Evolutionary conservation across 1,284 basidiomycete species (phyloP).

Genomic region (Afroboletus lepidellus): DNA sequence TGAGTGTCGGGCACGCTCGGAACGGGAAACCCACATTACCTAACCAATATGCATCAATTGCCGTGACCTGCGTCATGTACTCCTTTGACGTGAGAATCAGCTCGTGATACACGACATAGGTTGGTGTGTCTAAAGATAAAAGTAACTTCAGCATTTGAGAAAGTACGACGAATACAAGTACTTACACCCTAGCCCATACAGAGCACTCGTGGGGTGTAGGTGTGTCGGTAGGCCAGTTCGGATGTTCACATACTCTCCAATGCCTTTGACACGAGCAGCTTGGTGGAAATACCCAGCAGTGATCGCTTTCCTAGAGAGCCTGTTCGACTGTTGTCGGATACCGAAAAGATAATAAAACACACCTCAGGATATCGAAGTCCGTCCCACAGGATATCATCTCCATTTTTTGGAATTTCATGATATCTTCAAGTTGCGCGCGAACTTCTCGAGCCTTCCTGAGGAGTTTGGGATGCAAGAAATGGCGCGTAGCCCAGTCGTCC

Average conservation of each 20-base stretch:
- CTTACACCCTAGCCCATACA: constrained; percentile 95
- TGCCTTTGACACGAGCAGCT: constrained; percentile 95
- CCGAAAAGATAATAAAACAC: constrained; percentile 15
- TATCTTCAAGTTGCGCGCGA: constrained; percentile 94
- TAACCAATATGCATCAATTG: constrained; percentile 94
- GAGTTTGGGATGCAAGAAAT: constrained; percentile 96
- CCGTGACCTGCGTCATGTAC: constrained; percentile 97
- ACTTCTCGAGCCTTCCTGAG: constrained; percentile 96
- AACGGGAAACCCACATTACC: constrained; percentile 44
- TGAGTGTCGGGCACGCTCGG: constrained; percentile 7
- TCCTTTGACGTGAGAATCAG: constrained; percentile 92
- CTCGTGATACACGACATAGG: constrained; percentile 97
- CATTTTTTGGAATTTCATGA: constrained; percentile 98
- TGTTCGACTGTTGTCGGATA: neutral
- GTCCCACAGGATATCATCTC: constrained; percentile 86
- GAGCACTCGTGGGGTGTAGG: constrained; percentile 93
- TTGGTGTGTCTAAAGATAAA: constrained; percentile 74
- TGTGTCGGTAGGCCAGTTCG: constrained; percentile 92
- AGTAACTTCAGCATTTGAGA: neutral
- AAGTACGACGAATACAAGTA: constrained; percentile 10
- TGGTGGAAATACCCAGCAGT: constrained; percentile 99
- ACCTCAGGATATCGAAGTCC: constrained; percentile 94
- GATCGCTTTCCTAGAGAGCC: constrained; percentile 81
- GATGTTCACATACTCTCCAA: constrained; percentile 98
- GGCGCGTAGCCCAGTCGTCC: constrained; percentile 92